Percentiles rank a stretch among this genome's conserved stretches.
These are phyloP conservation scores for Clitoria ternatea DNA, from an alignment of 306 rosid species.

Conservation along the genomic window DNA sequence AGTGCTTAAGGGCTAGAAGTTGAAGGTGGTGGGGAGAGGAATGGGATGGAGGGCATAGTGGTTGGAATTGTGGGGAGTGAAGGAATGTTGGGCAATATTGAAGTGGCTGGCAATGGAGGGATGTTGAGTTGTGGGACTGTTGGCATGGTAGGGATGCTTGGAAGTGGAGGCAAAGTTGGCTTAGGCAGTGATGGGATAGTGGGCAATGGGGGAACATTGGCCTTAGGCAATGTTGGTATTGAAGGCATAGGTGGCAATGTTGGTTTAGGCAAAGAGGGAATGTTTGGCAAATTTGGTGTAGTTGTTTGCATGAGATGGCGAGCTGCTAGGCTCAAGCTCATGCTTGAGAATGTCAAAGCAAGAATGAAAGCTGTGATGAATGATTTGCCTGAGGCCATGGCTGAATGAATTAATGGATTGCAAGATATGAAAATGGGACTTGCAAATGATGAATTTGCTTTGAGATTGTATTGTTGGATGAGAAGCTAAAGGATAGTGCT, in stretches of 20 bases:
- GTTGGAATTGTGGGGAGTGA: slow-evolving; percentile 26
- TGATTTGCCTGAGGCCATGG: slow-evolving; percentile 13
- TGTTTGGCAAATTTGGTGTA: slow-evolving; percentile 5
- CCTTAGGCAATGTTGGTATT: slow-evolving; percentile 21
- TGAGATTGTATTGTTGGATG: slow-evolving; percentile 16
- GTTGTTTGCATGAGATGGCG: slow-evolving; percentile 33
- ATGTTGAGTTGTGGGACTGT: neutral
- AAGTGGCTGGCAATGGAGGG: slow-evolving; percentile 15
- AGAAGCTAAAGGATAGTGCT: neutral
- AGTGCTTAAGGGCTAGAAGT: slow-evolving; percentile 11
- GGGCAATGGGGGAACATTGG: slow-evolving; percentile 15
- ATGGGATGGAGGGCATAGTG: slow-evolving; percentile 24
- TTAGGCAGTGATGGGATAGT: slow-evolving; percentile 18
- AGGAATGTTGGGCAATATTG: slow-evolving; percentile 8
- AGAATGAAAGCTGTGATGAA: slow-evolving; percentile 17
- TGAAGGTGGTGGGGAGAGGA: slow-evolving; percentile 37
- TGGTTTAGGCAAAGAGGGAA: slow-evolving; percentile 24
- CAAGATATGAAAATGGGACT: neutral
- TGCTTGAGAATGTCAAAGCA: slow-evolving; percentile 19
- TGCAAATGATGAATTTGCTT: neutral
- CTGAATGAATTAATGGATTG: neutral
- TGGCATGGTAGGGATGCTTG: slow-evolving; percentile 19
- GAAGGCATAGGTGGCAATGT: slow-evolving; percentile 18
- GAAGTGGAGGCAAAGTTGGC: slow-evolving; percentile 18
- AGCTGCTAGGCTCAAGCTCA: slow-evolving; percentile 19